A percentile compares a stretch with the other conserved stretches of the same genome.
Evolutionary conservation across 2,329 filamentous ascomycete genomes (phyloP).

Genomic region (Aspergillus novoparasiticus): DNA sequence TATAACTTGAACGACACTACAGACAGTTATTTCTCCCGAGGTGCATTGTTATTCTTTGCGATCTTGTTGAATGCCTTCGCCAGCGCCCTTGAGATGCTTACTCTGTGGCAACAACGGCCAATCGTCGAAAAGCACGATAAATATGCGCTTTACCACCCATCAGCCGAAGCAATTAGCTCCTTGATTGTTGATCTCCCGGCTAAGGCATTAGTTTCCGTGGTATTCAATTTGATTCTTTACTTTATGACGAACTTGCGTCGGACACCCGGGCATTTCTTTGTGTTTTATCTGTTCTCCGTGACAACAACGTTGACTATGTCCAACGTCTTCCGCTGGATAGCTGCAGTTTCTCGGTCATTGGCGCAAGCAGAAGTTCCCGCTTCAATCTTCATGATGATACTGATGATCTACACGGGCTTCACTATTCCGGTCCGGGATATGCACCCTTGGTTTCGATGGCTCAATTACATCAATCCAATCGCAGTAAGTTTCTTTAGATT

Average conservation of each 20-base stretch:
- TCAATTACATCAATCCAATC: constrained; percentile 78
- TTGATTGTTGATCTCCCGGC: constrained; percentile 85
- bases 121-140: constrained; percentile 88
- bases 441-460: constrained; percentile 80
- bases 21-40: constrained; percentile 73
- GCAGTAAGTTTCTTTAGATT: constrained; percentile 40
- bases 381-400: constrained; percentile 49
- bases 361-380: constrained; percentile 60
- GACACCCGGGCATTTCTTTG: constrained; percentile 76
- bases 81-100: constrained; percentile 76
- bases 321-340: constrained; percentile 81
- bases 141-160: constrained; percentile 88
- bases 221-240: constrained; percentile 80
- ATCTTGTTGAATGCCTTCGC: constrained; percentile 82
- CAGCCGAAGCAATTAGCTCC: constrained; percentile 81
- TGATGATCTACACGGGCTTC: constrained; percentile 54
- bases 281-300: constrained; percentile 79
- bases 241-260: constrained; percentile 83
- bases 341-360: constrained; percentile 69
- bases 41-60: constrained; percentile 80
- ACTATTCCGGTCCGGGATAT: constrained; percentile 60
- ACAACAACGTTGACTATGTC: constrained; percentile 75
- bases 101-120: constrained; percentile 82
- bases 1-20: constrained; percentile 70
- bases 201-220: constrained; percentile 70